These are phyloP conservation scores for Aspergillus conjunctus DNA, from an alignment of 495 filamentous ascomycete species.

Conservation along the genomic window DNA sequence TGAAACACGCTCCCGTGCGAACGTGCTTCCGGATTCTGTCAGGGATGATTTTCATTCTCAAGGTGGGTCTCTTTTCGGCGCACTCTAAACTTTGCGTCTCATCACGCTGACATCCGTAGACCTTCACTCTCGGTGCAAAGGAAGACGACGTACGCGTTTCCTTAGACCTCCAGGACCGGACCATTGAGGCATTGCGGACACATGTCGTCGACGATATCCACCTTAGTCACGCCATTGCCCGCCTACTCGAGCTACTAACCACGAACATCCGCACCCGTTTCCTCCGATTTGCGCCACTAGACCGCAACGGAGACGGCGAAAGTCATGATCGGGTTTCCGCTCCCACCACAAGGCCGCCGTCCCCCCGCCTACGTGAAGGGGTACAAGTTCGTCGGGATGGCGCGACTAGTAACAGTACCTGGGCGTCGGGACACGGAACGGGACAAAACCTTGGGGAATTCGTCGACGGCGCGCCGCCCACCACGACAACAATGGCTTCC, in stretches of 20 bases:
- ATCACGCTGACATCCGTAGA: conserved; percentile 48
- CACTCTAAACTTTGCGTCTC: background rate
- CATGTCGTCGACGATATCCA: conserved; percentile 96
- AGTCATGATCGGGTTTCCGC: conserved; percentile 42
- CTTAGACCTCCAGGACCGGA: conserved; percentile 76
- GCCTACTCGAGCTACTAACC: conserved; percentile 81
- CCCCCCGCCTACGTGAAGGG: conserved; percentile 40
- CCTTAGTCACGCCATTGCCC: conserved; percentile 91
- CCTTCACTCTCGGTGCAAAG: conserved; percentile 88
- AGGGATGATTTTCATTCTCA: conserved; percentile 92
- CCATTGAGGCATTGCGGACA: conserved; percentile 75
- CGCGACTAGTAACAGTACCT: conserved; percentile 31
- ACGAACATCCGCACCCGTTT: conserved; percentile 73
- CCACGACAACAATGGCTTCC: conserved; percentile 33
- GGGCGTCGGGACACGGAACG: conserved; percentile 35
- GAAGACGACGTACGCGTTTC: conserved; percentile 85
- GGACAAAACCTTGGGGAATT: conserved; percentile 34
- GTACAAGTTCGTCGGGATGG: conserved; percentile 36
- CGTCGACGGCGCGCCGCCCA: conserved; percentile 33
- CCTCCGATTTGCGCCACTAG: conserved; percentile 56
- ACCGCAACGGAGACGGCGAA: conserved; percentile 46
- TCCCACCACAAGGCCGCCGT: conserved; percentile 38
- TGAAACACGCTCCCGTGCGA: conserved; percentile 88
- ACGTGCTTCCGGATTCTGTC: conserved; percentile 95
- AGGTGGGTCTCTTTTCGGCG: conserved; percentile 42